phyloP scores from a whole-genome alignment of 2,329 filamentous ascomycete genomes.

The Fusarium sp. region DNA sequence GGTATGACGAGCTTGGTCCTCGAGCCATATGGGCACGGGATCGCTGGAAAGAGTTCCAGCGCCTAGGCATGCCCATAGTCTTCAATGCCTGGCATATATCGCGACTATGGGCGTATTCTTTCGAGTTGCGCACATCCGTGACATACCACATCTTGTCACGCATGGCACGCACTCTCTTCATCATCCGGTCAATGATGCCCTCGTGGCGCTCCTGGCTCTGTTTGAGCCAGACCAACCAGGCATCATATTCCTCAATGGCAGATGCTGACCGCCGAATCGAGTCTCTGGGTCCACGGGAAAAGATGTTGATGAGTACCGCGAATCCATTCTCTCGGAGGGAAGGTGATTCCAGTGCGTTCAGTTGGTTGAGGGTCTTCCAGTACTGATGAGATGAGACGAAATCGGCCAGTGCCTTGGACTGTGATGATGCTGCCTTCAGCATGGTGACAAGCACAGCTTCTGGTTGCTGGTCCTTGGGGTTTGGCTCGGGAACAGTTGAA shows the following conservation, averaged over 20 bases:
- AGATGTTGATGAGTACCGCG: slow-evolving; percentile 78
- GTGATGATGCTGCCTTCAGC: slow-evolving; percentile 80
- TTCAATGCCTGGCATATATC: slow-evolving; percentile 90
- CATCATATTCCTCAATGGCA: slow-evolving; percentile 82
- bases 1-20: slow-evolving; percentile 68
- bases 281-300: slow-evolving; percentile 77
- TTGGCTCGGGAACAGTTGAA: slow-evolving; percentile 11
- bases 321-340: slow-evolving; percentile 76
- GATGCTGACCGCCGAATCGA: slow-evolving; percentile 76
- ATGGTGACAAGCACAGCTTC: slow-evolving; percentile 74
- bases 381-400: slow-evolving; percentile 88
- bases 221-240: slow-evolving; percentile 86
- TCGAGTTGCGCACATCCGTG: slow-evolving; percentile 91
- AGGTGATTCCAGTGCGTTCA: slow-evolving; percentile 71
- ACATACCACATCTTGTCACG: slow-evolving; percentile 99
- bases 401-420: slow-evolving; percentile 82
- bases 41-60: slow-evolving; percentile 64
- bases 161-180: slow-evolving; percentile 77
- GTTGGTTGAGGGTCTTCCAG: slow-evolving; percentile 83
- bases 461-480: slow-evolving; percentile 53
- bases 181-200: slow-evolving; percentile 78
- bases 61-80: slow-evolving; percentile 82
- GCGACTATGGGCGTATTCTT: slow-evolving; percentile 85
- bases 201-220: slow-evolving; percentile 85
- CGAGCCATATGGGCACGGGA: slow-evolving; percentile 61